Evolutionary conservation across 352 stramenopile species (phyloP).

Genomic region (Phytophthora uliginosa): DNA sequence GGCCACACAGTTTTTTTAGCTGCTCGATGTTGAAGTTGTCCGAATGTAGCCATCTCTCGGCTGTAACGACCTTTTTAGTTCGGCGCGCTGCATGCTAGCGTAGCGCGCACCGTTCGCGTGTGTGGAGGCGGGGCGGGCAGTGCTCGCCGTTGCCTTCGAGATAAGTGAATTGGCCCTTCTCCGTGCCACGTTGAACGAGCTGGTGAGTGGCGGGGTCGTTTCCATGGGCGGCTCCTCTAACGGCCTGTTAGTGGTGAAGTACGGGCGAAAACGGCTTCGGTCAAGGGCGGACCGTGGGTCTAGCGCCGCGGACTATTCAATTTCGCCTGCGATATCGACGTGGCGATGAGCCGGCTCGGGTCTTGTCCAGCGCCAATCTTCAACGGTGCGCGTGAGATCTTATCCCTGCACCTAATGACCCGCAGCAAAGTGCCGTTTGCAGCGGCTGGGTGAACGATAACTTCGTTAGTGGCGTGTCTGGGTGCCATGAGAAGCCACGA

Average conservation of each 20-base stretch:
- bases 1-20: slow-evolving; percentile 13
- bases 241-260: slow-evolving; percentile 5
- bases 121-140: neutral
- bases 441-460: slow-evolving; percentile 25
- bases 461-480: slow-evolving; percentile 36
- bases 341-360: slow-evolving; percentile 4
- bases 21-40: slow-evolving; percentile 27
- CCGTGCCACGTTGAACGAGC: slow-evolving; percentile 1
- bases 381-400: slow-evolving; percentile 37
- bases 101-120: neutral
- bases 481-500: slow-evolving; percentile 28
- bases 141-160: neutral
- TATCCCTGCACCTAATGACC: slow-evolving; percentile 28
- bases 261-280: slow-evolving; percentile 17
- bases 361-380: slow-evolving; percentile 13
- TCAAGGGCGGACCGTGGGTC: slow-evolving; percentile 7
- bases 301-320: neutral
- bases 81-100: neutral
- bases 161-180: neutral
- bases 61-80: slow-evolving; percentile 4
- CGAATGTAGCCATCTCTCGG: slow-evolving; percentile 22
- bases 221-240: slow-evolving; percentile 15
- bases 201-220: slow-evolving; percentile 10
- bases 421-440: slow-evolving; percentile 32
- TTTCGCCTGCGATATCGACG: neutral